These are phyloP conservation scores for Perilla frutescens DNA, from an alignment of 257 asterid species.

Conservation along the genomic window DNA sequence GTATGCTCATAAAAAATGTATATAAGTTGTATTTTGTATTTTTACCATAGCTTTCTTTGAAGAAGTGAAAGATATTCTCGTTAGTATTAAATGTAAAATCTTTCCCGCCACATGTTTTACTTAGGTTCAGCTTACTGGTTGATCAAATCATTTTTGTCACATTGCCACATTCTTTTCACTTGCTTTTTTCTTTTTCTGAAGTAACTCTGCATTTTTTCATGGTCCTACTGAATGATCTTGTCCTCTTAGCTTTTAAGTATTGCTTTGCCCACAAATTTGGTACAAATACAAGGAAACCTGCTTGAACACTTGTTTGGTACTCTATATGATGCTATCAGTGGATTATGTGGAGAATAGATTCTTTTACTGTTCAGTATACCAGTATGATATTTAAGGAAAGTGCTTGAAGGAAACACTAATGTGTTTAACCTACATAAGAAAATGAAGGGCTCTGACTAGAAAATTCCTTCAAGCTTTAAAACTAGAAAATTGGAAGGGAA, in stretches of 20 bases:
- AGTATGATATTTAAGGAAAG: background rate
- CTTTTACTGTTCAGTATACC: constrained; percentile 8
- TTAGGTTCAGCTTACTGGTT: background rate
- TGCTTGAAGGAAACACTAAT: background rate
- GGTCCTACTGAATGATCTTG: too few relatives aligned
- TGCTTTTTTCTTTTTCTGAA: too few relatives aligned
- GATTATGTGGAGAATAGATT: background rate
- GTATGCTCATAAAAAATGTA: too few relatives aligned
- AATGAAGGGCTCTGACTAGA: background rate
- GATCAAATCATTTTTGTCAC: background rate
- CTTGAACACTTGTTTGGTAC: background rate
- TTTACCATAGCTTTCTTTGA: background rate
- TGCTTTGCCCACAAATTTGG: background rate
- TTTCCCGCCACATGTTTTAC: background rate
- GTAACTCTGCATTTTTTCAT: too few relatives aligned
- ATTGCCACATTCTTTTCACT: too few relatives aligned
- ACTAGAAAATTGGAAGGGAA: background rate
- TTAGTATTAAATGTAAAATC: background rate
- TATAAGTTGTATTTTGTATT: background rate
- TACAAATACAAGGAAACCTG: background rate
- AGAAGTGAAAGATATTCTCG: background rate
- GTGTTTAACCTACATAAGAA: background rate
- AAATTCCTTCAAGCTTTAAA: constrained; percentile 13
- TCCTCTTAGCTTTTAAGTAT: too few relatives aligned
- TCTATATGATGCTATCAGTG: background rate